A percentile compares a stretch with the other conserved stretches of the same genome.
These are phyloP conservation scores for Rhododendron griersonianum DNA, from an alignment of 148 eudicot species.

Conservation along the genomic window DNA sequence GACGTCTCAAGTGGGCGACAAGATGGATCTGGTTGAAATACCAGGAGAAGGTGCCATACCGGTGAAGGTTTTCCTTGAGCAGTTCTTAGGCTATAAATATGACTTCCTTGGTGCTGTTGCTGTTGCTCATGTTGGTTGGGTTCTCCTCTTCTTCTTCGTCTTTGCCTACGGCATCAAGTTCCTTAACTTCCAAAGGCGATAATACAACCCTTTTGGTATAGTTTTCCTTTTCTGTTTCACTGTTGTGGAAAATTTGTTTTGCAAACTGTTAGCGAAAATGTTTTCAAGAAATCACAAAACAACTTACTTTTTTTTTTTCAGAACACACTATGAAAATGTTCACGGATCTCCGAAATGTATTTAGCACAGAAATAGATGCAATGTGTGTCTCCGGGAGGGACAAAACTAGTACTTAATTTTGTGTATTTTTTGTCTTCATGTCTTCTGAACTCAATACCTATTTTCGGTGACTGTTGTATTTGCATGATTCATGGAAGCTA, in stretches of 20 bases:
- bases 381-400: not conserved
- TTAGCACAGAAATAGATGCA: not conserved
- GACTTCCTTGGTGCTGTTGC: constrained; percentile 39
- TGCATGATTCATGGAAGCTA: not conserved
- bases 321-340: not conserved
- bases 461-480: not conserved
- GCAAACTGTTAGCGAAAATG: not conserved
- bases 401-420: not conserved
- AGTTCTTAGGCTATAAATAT: constrained; percentile 20
- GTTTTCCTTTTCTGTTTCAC: not conserved
- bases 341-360: not conserved
- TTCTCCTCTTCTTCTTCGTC: constrained; percentile 27
- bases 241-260: not conserved
- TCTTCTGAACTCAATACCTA: not conserved
- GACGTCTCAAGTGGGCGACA: constrained; percentile 40
- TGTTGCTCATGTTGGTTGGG: constrained; percentile 36
- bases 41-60: constrained; percentile 17
- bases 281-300: not conserved
- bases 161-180: constrained; percentile 38
- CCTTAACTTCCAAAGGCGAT: constrained; percentile 44
- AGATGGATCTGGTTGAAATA: constrained; percentile 3
- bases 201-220: not conserved
- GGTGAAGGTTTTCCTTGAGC: constrained; percentile 19
- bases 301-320: too few species aligned
- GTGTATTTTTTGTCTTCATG: not conserved